phyloP scores from a whole-genome alignment of 2,329 filamentous ascomycete species.

The Ampelomyces quisqualis region DNA sequence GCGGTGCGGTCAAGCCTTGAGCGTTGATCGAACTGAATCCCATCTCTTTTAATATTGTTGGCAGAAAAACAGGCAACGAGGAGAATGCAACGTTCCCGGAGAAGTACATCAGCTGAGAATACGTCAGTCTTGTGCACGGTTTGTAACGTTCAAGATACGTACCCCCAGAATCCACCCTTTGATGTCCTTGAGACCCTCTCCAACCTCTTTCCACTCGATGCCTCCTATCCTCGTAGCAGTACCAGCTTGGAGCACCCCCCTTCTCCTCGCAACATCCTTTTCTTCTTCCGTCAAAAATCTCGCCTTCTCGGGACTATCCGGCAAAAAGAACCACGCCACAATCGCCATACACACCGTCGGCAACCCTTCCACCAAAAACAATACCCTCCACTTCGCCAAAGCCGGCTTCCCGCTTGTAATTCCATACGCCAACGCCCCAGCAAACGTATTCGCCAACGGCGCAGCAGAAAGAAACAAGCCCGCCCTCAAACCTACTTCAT shows the following conservation, averaged over 20 bases:
- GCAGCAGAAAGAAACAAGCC: constrained; percentile 57
- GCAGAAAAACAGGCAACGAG: constrained; percentile 48
- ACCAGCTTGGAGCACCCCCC: constrained; percentile 37
- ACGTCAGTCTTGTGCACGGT: constrained; percentile 4
- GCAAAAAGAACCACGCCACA: constrained; percentile 48
- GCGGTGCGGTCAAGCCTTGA: constrained; percentile 71
- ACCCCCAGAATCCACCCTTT: constrained; percentile 41
- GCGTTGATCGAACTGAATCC: constrained; percentile 67
- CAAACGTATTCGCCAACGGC: constrained; percentile 77
- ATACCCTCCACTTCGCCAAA: constrained; percentile 63
- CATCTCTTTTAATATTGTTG: constrained; percentile 56
- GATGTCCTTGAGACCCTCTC: constrained; percentile 30
- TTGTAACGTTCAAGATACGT: constrained; percentile 5
- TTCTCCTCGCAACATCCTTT: constrained; percentile 33
- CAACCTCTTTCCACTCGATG: constrained; percentile 33
- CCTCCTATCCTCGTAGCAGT: constrained; percentile 28
- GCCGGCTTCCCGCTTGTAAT: constrained; percentile 60
- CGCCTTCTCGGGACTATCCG: constrained; percentile 48
- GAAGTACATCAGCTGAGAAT: constrained; percentile 39
- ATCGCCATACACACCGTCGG: constrained; percentile 47
- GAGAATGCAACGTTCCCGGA: constrained; percentile 54
- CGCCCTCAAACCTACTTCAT: constrained; percentile 58
- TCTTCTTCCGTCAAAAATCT: constrained; percentile 48
- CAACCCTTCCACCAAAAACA: constrained; percentile 53
- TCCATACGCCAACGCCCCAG: constrained; percentile 58